Percentiles rank a stretch among this genome's conserved stretches.
phyloP scores from a whole-genome alignment of 495 filamentous ascomycete species.

The Daldinia grandis region DNA sequence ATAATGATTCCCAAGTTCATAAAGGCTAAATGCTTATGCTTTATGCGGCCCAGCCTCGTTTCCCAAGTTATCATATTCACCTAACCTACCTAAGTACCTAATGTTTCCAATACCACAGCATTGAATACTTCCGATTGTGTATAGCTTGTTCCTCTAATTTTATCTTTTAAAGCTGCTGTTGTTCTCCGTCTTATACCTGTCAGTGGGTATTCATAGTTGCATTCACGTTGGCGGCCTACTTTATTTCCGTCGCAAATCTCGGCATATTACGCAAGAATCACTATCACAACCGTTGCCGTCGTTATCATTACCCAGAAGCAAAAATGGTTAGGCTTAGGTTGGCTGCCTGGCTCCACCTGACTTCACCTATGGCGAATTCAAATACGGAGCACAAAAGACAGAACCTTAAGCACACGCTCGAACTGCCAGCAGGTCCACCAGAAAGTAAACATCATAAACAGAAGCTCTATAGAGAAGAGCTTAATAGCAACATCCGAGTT shows the following conservation, averaged over 20 bases:
- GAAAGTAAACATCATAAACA: constrained; percentile 19
- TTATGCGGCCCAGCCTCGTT: constrained; percentile 2
- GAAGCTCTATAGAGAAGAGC: constrained; percentile 10
- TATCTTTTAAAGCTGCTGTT: neutral
- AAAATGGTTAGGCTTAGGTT: constrained; percentile 51
- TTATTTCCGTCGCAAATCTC: constrained; percentile 3
- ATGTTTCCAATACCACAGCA: constrained; percentile 4
- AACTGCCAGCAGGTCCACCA: constrained; percentile 5
- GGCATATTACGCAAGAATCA: neutral
- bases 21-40: neutral
- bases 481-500: constrained; percentile 6
- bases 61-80: constrained; percentile 1
- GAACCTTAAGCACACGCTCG: constrained; percentile 28
- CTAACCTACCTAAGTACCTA: neutral
- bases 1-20: constrained; percentile 10
- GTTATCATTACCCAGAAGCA: neutral
- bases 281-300: constrained; percentile 21
- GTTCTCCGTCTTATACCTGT: constrained; percentile 11
- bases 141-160: constrained; percentile 18
- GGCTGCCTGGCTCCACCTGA: constrained; percentile 44
- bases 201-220: neutral
- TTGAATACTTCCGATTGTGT: constrained; percentile 15
- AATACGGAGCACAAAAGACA: constrained; percentile 46
- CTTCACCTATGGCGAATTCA: constrained; percentile 29
- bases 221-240: constrained; percentile 21